Percentiles rank a stretch among this genome's conserved stretches.
Conservation (phyloP, 1,284 basidiomycete species). For the Sanghuangporus baumii region DNA sequence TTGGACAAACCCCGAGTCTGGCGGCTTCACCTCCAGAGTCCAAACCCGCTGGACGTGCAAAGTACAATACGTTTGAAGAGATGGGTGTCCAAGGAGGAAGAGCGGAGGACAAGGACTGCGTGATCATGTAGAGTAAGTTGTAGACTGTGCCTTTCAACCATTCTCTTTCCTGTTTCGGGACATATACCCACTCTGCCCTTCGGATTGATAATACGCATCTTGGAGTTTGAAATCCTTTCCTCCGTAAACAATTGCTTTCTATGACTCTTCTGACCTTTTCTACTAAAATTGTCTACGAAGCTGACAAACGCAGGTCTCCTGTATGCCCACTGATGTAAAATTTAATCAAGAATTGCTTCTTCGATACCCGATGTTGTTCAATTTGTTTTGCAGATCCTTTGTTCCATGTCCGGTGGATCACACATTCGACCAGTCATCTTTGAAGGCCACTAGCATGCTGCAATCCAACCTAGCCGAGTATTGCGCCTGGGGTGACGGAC, state of each 20-base stretch:
- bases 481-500: too few relatives aligned
- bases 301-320: neutral
- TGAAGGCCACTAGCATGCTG: too few relatives aligned
- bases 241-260: neutral
- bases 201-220: neutral
- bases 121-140: conserved; percentile 57
- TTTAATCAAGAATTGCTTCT: neutral
- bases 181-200: neutral
- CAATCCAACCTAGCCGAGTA: too few relatives aligned
- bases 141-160: neutral
- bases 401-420: too few relatives aligned
- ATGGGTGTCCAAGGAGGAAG: conserved; percentile 82
- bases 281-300: neutral
- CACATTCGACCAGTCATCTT: too few relatives aligned
- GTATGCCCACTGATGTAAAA: neutral
- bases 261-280: neutral
- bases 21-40: conserved; percentile 7
- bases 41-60: conserved; percentile 25
- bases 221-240: neutral
- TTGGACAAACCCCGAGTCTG: neutral
- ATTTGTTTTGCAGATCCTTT: too few relatives aligned
- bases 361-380: neutral
- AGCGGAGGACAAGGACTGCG: conserved; percentile 74
- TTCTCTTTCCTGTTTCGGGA: neutral
- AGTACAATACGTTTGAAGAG: conserved; percentile 83